A percentile compares a stretch with the other conserved stretches of the same genome.
Conservation (phyloP, 495 filamentous ascomycete species). For the Penicillium turbatum region DNA sequence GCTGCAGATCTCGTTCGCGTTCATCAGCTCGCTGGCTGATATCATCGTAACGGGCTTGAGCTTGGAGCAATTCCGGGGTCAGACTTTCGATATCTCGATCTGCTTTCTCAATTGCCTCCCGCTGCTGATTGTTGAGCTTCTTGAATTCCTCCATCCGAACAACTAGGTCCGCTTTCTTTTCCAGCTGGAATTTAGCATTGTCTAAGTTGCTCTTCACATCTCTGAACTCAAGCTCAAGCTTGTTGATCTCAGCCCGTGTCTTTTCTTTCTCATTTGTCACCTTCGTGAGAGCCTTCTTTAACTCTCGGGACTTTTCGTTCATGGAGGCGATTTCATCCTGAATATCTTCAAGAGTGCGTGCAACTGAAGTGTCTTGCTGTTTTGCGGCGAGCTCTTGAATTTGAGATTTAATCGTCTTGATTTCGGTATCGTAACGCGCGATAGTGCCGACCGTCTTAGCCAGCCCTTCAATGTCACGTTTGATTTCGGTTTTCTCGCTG, state of each 20-base stretch:
- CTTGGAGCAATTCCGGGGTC: conserved; percentile 66
- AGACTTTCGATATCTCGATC: conserved; percentile 68
- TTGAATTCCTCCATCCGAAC: conserved; percentile 68
- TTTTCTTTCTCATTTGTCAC: conserved; percentile 67
- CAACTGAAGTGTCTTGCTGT: conserved; percentile 58
- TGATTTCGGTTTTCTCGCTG: conserved; percentile 57
- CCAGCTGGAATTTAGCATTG: conserved; percentile 65
- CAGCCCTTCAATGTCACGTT: conserved; percentile 70
- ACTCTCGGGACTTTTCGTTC: conserved; percentile 60
- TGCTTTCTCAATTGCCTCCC: conserved; percentile 57
- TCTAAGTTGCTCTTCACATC: conserved; percentile 66
- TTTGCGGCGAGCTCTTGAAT: conserved; percentile 67
- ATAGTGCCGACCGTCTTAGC: conserved; percentile 73
- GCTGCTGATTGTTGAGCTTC: conserved; percentile 60
- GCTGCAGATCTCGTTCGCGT: conserved; percentile 69
- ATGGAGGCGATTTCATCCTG: conserved; percentile 65
- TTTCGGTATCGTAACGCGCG: conserved; percentile 63
- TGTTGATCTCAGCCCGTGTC: conserved; percentile 58
- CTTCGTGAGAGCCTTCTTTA: conserved; percentile 59
- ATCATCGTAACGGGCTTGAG: conserved; percentile 70
- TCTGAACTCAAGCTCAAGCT: conserved; percentile 65
- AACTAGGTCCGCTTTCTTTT: conserved; percentile 66
- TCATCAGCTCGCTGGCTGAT: conserved; percentile 64
- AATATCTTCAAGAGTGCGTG: conserved; percentile 75
- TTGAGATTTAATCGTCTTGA: conserved; percentile 62